A percentile compares a stretch with the other conserved stretches of the same genome.
phyloP scores from a whole-genome alignment of 2,329 filamentous ascomycete genomes.

The Capronia coronata region DNA sequence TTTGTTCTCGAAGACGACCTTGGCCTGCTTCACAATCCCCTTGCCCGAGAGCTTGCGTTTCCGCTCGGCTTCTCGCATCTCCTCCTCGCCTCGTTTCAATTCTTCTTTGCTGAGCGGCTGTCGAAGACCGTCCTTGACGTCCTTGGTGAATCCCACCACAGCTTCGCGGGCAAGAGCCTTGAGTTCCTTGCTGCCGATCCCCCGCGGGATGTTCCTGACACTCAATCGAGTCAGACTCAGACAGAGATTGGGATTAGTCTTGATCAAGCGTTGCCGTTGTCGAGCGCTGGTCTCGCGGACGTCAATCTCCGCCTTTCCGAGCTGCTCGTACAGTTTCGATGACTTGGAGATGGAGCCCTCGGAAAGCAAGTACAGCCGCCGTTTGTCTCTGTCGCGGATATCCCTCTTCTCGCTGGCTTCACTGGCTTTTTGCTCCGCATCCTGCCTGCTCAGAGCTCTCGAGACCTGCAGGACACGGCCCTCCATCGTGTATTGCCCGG shows the following conservation, averaged over 20 bases:
- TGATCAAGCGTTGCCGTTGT: slow-evolving; percentile 83
- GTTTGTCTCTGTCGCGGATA: slow-evolving; percentile 71
- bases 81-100: slow-evolving; percentile 67
- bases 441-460: slow-evolving; percentile 74
- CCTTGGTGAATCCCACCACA: slow-evolving; percentile 87
- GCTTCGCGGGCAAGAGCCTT: slow-evolving; percentile 86
- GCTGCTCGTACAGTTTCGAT: slow-evolving; percentile 67
- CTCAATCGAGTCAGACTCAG: slow-evolving; percentile 84
- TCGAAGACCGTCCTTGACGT: slow-evolving; percentile 72
- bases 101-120: slow-evolving; percentile 85
- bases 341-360: slow-evolving; percentile 78
- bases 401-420: slow-evolving; percentile 58
- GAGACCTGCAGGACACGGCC: slow-evolving; percentile 79
- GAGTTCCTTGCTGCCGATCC: slow-evolving; percentile 75
- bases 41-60: slow-evolving; percentile 75
- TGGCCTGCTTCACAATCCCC: slow-evolving; percentile 83
- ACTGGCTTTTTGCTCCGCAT: slow-evolving; percentile 69
- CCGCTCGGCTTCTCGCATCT: slow-evolving; percentile 73
- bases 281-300: slow-evolving; percentile 81
- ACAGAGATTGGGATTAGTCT: slow-evolving; percentile 83
- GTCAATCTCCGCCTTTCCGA: slow-evolving; percentile 72
- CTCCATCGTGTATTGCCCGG: slow-evolving; percentile 82
- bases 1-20: slow-evolving; percentile 78
- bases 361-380: slow-evolving; percentile 75
- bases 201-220: slow-evolving; percentile 81